Conservation (phyloP, 805 yeast genomes). For the Suhomyces emberorum region DNA sequence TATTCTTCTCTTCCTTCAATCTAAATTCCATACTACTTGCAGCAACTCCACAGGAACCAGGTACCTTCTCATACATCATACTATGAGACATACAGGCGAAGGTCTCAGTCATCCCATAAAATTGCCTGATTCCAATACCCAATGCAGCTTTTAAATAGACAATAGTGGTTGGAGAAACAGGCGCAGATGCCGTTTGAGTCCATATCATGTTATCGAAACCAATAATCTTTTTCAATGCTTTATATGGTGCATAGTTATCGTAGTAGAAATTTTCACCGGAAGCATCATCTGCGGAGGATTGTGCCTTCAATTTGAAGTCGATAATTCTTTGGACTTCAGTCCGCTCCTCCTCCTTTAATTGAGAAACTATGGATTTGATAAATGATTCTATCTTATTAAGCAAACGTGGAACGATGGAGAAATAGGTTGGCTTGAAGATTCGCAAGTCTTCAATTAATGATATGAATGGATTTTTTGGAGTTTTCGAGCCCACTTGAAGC, state of each 20-base stretch:
- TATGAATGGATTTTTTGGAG: slow-evolving; percentile 16
- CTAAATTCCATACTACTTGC: slow-evolving; percentile 18
- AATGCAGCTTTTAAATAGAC: slow-evolving; percentile 24
- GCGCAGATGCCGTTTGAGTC: slow-evolving; percentile 32
- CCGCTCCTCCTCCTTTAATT: neutral
- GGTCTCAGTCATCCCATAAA: slow-evolving; percentile 43
- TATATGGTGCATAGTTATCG: slow-evolving; percentile 16
- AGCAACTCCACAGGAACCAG: slow-evolving; percentile 26
- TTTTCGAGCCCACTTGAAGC: slow-evolving; percentile 10
- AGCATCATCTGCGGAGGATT: slow-evolving; percentile 8
- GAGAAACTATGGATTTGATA: slow-evolving; percentile 8
- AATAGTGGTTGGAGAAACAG: slow-evolving; percentile 22
- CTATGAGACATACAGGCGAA: slow-evolving; percentile 20
- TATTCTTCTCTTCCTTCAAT: slow-evolving; percentile 13
- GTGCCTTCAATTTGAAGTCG: slow-evolving; percentile 7
- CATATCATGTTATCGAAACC: slow-evolving; percentile 17
- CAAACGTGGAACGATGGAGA: slow-evolving; percentile 38
- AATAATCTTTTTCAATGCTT: slow-evolving; percentile 8
- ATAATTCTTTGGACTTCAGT: slow-evolving; percentile 9
- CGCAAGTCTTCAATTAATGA: slow-evolving; percentile 28
- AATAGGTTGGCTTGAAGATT: slow-evolving; percentile 24
- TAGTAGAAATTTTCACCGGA: slow-evolving; percentile 7
- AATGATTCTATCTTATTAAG: slow-evolving; percentile 32
- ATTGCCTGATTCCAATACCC: slow-evolving; percentile 50
- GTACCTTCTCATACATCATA: slow-evolving; percentile 17